Conservation (phyloP, 148 eudicot genomes). For the Rhododendron ovatum region DNA sequence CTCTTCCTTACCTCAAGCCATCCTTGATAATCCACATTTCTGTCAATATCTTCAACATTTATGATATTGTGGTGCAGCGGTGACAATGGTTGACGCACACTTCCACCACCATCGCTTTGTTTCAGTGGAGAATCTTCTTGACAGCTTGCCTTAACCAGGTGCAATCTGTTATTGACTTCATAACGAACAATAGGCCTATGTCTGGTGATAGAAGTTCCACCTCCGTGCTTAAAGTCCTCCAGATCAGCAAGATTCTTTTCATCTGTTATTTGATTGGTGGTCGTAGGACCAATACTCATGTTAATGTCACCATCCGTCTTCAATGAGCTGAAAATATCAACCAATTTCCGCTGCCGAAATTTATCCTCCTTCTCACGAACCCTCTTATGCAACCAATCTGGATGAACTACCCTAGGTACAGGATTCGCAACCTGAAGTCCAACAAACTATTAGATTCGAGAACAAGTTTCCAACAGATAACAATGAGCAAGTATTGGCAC, state of each 20-base stretch:
- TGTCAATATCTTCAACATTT: constrained; percentile 44
- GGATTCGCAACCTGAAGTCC: constrained; percentile 79
- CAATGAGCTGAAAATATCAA: constrained; percentile 59
- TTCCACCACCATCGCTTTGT: constrained; percentile 21
- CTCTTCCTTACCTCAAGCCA: constrained; percentile 91
- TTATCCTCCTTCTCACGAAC: constrained; percentile 96
- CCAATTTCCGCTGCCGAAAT: constrained; percentile 82
- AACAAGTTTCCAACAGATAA: not conserved
- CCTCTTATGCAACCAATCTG: constrained; percentile 95
- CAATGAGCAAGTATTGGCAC: constrained; percentile 32
- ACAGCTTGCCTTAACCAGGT: constrained; percentile 22
- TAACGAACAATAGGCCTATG: constrained; percentile 64
- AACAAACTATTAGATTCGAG: constrained; percentile 17
- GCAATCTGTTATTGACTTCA: constrained; percentile 38
- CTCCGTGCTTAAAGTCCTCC: constrained; percentile 68
- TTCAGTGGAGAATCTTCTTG: constrained; percentile 19
- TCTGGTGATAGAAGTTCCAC: constrained; percentile 34
- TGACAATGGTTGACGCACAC: constrained; percentile 10
- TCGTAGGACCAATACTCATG: constrained; percentile 24
- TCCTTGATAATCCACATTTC: constrained; percentile 72
- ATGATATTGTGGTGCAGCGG: constrained; percentile 28
- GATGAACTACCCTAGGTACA: constrained; percentile 97
- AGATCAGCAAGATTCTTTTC: constrained; percentile 49
- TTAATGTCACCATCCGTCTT: constrained; percentile 29
- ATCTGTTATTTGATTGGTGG: constrained; percentile 21